A percentile compares a stretch with the other conserved stretches of the same genome.
Conservation (phyloP, 2,329 filamentous ascomycete genomes). For the Curvularia spicifera region DNA sequence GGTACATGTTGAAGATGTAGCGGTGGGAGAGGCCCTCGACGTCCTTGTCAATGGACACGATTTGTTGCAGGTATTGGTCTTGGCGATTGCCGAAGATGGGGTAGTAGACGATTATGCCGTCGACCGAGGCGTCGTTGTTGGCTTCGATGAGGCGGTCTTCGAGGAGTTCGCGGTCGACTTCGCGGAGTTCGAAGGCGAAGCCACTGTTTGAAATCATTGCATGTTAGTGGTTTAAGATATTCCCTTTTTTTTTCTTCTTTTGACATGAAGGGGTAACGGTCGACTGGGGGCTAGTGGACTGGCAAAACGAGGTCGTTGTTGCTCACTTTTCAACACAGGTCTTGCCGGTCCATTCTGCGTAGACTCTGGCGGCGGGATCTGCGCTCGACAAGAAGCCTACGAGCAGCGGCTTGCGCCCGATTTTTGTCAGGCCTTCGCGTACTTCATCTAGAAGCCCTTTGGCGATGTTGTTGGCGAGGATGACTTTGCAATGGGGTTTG, state of each 20-base stretch:
- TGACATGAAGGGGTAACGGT: background rate
- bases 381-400: slow-evolving; percentile 91
- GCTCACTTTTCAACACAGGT: slow-evolving; percentile 94
- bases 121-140: slow-evolving; percentile 77
- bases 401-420: slow-evolving; percentile 77
- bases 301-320: background rate
- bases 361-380: slow-evolving; percentile 89
- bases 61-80: slow-evolving; percentile 95
- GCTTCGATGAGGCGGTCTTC: slow-evolving; percentile 87
- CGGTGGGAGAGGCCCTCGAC: slow-evolving; percentile 93
- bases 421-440: slow-evolving; percentile 72
- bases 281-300: background rate
- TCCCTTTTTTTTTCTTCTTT: background rate
- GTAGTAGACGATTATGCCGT: slow-evolving; percentile 97
- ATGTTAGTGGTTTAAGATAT: background rate
- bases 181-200: slow-evolving; percentile 85
- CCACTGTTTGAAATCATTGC: slow-evolving; percentile 63
- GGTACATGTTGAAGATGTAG: slow-evolving; percentile 99
- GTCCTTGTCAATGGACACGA: slow-evolving; percentile 87
- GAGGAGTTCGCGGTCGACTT: slow-evolving; percentile 83
- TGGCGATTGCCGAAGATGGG: slow-evolving; percentile 91
- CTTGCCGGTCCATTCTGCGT: slow-evolving; percentile 97
- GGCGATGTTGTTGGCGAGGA: slow-evolving; percentile 86
- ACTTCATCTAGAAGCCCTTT: slow-evolving; percentile 82
- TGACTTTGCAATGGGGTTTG: slow-evolving; percentile 79